Evolutionary conservation across 805 yeast genomes (phyloP), one percentile per base, ranked within the genome.

Genomic region (Aciculoconidium aculeatum): DNA sequence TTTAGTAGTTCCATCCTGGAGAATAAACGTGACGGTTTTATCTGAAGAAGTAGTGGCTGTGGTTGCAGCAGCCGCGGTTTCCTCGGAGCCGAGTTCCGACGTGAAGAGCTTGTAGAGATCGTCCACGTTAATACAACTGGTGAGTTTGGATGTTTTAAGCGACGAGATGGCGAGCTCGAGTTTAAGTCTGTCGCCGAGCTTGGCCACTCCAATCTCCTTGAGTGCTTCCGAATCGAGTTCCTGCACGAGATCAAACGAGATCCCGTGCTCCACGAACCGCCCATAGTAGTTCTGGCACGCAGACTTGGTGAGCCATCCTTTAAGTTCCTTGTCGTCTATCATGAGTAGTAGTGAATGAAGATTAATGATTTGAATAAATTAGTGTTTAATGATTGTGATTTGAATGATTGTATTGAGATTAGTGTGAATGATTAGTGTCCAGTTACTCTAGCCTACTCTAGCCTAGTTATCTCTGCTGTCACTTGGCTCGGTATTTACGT

Each of bases 181-280:
- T 16, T 80, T 63, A 12, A 90, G 62, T 15, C 96, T 61, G 51
- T 92, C 97, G 1, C 97, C 96, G 10, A 90, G 72, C 40, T 75
- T 80, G n/a, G 44, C 39, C 7, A 90, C 54, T 0, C 95, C 95
- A 7, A 92, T 49, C 33, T 80, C 92, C 27, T 68, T 72, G 32
- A 90, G 65, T 1, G 86, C 72, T 5, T 57, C 63, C 23, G 70
- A 64, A 44, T 84, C 95, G 24, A 78, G 56, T 35, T 75, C 80
- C 4, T 74, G 58, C 6, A 80, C 41, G 5, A 80, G 54, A 30
- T 76, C 82, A 13, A 64, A 58, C 0, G 76, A 66, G 38, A 80
- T 69, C 14, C 72, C 79, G 46, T 77, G 63, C 11, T 70, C 70
- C 13, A 50, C 40, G 32, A 64, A 64, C 31, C 46, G 53, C 23